Evolutionary conservation across 805 yeast species (phyloP), one percentile per base, ranked within the genome.

Genomic region (Metschnikowia kofuensis): DNA sequence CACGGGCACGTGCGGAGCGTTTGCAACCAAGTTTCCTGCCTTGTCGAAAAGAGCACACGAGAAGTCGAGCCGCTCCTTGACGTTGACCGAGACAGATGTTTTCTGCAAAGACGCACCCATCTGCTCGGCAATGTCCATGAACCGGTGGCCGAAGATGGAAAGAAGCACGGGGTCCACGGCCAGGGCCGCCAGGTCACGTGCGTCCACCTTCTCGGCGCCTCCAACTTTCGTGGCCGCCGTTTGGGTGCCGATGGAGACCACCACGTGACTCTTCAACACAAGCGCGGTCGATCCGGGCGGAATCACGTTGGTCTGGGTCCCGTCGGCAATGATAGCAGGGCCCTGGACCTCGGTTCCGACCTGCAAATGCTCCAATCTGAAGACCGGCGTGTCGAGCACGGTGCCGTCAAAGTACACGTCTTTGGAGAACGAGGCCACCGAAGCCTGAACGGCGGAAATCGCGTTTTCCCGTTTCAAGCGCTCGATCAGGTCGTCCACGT

Each of bases 1-100:
- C 53, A 67, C 77, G 6, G 78, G 73, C 49, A 70, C 69, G 57
- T 69, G 76, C 5, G 74, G 78, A 7, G 78, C 78, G 60, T 74
- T 73, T 13, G 77, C 77, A 12, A 74, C 76, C 53, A 74, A 66
- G 51, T 71, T 74, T 7, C 77, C 78, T 37, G 66, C 60, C 1
- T 52, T 51, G 53, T 74, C 77, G 48, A 74, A 74, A 26, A 74
- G 52, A 6, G 78, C 78, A 63, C 78, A 74, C 7, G 77, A 72
- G 45, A 74, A 74, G 50, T 74, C 78, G 39, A 74, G 63, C 40
- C 78, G 53, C 49, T 74, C 78, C 47, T 74, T 74, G 47, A 74
- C 73, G 49, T 74, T 74, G 40, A 75, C 72, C 21, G 77, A 72
- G 40, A 74, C 72, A 6, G 77, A 67, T 1, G 78, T 74, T 55